Evolutionary conservation across 768 basidiomycete species (phyloP), one percentile per base, ranked within the genome.

Genomic region (Boletus insuetus): DNA sequence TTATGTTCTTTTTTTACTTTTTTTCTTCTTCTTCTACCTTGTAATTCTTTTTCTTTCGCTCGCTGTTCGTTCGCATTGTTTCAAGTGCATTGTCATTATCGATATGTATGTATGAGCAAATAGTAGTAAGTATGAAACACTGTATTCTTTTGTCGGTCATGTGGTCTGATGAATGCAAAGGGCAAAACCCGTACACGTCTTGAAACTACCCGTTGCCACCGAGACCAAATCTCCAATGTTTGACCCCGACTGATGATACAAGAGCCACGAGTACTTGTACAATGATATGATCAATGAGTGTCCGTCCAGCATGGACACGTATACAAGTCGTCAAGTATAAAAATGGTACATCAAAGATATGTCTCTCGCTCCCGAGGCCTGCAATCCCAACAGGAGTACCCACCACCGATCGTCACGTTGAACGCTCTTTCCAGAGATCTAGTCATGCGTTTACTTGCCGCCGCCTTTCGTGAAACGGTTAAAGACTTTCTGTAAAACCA

Each of bases 401-500:
- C 2, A 32, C 24, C 7, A 40, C 37, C 17, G 17, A 38, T 38
- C 37, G n/a, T 13, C 29, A 43, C 14, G 29, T 48, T 32, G 40
- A 43, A 37, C 32, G 24, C 17, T 26, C 3, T 34, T 17, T 14
- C 34, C 34, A 35, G 17, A 34, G 51, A 22, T 39, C 49, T 34
- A 39, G 16, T 10, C 40, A 19, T 37, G 35, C 16, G 44, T 43
- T 69, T 17, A 69, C 56, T 70, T 69, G 56, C 59, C 64, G 52
- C 55, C 7, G 50, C 57, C 7, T 31, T 58, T 58, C n/a, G 60
- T 46, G 47, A 69, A 48, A 40, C 66, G 68, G n/a, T 50, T 49
- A 20, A 69, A 68, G 53, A 66, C 66, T 54, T 58, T 69, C 68
- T 69, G 57, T 62, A 51, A 64, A 55, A 59, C 24, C 47, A 52